These are phyloP conservation scores for Monilinia laxa DNA, from an alignment of 2,329 filamentous ascomycete species.

Conservation along the genomic window DNA sequence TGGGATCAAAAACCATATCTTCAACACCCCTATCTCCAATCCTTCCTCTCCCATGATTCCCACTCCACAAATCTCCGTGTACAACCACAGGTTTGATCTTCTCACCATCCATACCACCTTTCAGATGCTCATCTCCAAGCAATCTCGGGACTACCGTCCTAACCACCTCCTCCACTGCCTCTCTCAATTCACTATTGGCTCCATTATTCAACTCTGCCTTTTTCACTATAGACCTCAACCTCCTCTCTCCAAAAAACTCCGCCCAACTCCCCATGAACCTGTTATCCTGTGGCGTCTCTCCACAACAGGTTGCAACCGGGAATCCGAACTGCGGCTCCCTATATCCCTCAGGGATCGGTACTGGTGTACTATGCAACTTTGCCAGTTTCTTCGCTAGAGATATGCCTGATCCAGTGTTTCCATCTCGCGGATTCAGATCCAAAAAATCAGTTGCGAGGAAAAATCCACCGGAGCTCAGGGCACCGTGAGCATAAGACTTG, in stretches of 20 bases:
- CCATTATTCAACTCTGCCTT: constrained; percentile 62
- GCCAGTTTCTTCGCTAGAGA: constrained; percentile 76
- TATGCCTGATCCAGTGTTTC: constrained; percentile 39
- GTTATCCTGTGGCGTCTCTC: constrained; percentile 80
- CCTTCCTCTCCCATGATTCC: constrained; percentile 69
- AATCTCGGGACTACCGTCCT: constrained; percentile 69
- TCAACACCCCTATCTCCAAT: constrained; percentile 59
- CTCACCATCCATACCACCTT: constrained; percentile 45
- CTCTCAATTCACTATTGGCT: constrained; percentile 58
- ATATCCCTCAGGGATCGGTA: constrained; percentile 61
- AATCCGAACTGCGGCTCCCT: constrained; percentile 74
- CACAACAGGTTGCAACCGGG: constrained; percentile 81
- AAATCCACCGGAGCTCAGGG: constrained; percentile 45
- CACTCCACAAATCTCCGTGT: constrained; percentile 93
- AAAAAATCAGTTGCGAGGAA: constrained; percentile 80
- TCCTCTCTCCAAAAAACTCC: constrained; percentile 78
- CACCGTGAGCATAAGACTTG: constrained; percentile 69
- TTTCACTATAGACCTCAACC: constrained; percentile 64
- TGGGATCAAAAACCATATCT: constrained; percentile 80
- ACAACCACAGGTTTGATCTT: constrained; percentile 74
- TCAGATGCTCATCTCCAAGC: constrained; percentile 67
- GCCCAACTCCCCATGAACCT: constrained; percentile 72
- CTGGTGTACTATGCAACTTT: constrained; percentile 72
- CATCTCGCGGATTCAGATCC: constrained; percentile 51
- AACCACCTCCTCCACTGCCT: constrained; percentile 64